Evolutionary conservation across 345 rosid genomes (phyloP).

Genomic region (Corchorus capsularis): DNA sequence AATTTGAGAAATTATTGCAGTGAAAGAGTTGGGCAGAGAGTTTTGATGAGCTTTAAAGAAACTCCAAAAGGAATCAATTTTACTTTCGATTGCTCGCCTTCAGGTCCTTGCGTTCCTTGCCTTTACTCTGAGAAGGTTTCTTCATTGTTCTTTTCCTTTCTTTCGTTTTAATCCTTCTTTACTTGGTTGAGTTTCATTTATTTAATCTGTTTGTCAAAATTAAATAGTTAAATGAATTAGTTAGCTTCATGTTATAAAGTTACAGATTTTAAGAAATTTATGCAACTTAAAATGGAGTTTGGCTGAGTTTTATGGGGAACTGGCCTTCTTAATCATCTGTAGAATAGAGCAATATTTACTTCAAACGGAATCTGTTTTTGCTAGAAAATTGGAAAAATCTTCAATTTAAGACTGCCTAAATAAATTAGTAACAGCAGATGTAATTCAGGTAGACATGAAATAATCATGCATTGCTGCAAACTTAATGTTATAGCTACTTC

Average conservation of each 20-base stretch:
- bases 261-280: background rate
- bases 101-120: conserved; percentile 93
- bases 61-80: conserved; percentile 59
- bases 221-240: background rate
- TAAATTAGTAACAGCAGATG: background rate
- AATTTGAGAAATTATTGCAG: conserved; percentile 7
- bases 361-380: background rate
- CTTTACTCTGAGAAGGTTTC: conserved; percentile 78
- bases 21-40: conserved; percentile 48
- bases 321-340: background rate
- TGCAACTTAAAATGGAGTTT: background rate
- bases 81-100: conserved; percentile 82
- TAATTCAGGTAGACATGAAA: background rate
- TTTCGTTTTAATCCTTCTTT: background rate
- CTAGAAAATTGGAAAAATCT: background rate
- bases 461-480: background rate
- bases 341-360: background rate
- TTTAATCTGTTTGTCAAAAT: background rate
- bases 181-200: background rate
- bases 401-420: background rate
- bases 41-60: conserved; percentile 68
- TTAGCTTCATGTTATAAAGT: background rate
- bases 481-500: background rate
- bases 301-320: background rate
- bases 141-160: too few relatives aligned